Base-by-base conservation (phyloP, 176 grass and related monocot species). In the Carex parvula region DNA sequence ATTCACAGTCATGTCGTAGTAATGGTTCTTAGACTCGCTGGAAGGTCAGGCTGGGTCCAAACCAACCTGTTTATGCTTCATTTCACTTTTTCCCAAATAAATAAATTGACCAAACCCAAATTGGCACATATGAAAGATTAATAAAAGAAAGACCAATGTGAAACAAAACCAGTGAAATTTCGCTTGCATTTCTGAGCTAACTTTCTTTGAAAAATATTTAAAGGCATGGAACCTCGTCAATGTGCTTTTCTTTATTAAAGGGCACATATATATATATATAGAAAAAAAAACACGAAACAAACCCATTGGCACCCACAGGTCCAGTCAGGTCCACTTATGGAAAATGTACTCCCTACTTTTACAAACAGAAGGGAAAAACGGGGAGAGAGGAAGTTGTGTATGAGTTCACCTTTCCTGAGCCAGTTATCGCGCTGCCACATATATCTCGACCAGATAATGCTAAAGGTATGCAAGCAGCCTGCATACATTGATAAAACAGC, bases 371-470 rank as follows among this genome's bases (percentile, higher is more conserved):
- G 20, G 41, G 1, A 48, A 11, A 50, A 24, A 48, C 13, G 0
- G 8, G 21, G 37, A 76, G 57, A 60, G 13, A 37, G 33, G 70
- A 54, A 16, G 83, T 32, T 81, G 80, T 87, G 41, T 55, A 70
- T 50, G 46, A 60, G 53, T 74, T 69, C 91, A 97, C 95, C 95
- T 98, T 98, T 75, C 95, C 92, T 58, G 93, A 98, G 55, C 95
- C 92, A 68, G 95, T 98, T 62, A 98, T 90, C n/a, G 95, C 92
- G 57, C 95, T 98, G 72, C 95, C 95, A 84, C 95, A 98, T 87
- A 98, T 95, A 76, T 98, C 95, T 41, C 95, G 88, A 35, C 95
- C 95, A 73, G 92, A 89, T 88, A 98, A 90, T 83, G 95, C 95
- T 85, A 98, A 89, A 76, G 92, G 95, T 86, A 98, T 92, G 83